These are phyloP conservation scores for Metarhizium humberi DNA, from an alignment of 2,329 filamentous ascomycete species.

Conservation along the genomic window DNA sequence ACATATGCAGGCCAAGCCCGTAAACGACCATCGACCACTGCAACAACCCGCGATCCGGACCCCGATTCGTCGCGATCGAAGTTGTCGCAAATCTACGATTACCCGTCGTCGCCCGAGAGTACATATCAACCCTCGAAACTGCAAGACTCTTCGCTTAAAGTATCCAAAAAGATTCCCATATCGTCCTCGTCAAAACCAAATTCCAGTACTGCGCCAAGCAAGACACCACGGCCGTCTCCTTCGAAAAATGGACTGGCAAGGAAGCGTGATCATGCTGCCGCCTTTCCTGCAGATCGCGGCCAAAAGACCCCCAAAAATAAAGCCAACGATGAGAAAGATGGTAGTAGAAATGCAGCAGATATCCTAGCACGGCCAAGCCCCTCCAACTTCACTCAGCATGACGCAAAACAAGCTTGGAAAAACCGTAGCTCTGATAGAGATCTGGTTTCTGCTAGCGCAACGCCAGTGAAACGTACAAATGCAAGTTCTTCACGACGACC, in stretches of 20 bases:
- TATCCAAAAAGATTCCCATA: background rate
- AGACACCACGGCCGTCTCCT: background rate
- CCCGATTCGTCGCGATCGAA: background rate
- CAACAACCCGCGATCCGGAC: background rate
- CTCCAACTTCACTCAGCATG: background rate
- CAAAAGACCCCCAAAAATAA: background rate
- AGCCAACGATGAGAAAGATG: background rate
- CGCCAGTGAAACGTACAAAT: background rate
- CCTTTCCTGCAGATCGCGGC: background rate
- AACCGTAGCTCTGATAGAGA: background rate
- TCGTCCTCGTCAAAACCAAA: background rate
- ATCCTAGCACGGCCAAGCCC: background rate
- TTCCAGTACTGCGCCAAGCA: background rate
- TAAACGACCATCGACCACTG: background rate
- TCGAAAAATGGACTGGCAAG: background rate
- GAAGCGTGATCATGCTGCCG: constrained; percentile 4
- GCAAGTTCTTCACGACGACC: constrained; percentile 4
- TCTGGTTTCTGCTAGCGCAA: background rate
- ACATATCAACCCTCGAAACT: background rate
- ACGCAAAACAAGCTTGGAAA: background rate
- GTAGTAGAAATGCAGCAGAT: background rate
- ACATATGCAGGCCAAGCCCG: constrained; percentile 3
- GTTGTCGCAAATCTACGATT: background rate
- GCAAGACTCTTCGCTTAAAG: background rate
- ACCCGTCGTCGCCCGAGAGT: background rate